Evolutionary conservation across 495 filamentous ascomycete species (phyloP).

Genomic region (Tuber magnatum): DNA sequence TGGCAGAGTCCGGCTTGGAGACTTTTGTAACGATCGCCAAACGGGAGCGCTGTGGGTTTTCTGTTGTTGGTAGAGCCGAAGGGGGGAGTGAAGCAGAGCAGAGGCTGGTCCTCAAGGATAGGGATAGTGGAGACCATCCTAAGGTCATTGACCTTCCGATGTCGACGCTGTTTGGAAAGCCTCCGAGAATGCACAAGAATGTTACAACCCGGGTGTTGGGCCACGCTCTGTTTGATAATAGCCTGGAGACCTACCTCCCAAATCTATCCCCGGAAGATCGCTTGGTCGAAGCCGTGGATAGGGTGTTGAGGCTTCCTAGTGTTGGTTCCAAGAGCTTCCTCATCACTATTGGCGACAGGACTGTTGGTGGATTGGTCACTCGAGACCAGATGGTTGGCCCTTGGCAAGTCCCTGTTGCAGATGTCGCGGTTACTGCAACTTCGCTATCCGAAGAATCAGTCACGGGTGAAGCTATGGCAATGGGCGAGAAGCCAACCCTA

Average conservation of each 20-base stretch:
- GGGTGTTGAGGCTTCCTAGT: slow-evolving; percentile 75
- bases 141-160: slow-evolving; percentile 85
- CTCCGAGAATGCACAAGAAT: slow-evolving; percentile 70
- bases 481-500: slow-evolving; percentile 87
- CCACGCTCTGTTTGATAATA: slow-evolving; percentile 65
- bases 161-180: slow-evolving; percentile 84
- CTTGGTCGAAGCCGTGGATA: slow-evolving; percentile 64
- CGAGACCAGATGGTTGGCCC: slow-evolving; percentile 94
- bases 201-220: slow-evolving; percentile 66
- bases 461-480: slow-evolving; percentile 91
- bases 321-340: slow-evolving; percentile 95
- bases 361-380: slow-evolving; percentile 79
- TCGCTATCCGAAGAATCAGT: slow-evolving; percentile 63
- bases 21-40: slow-evolving; percentile 74
- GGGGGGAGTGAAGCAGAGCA: slow-evolving; percentile 57
- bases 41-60: slow-evolving; percentile 88
- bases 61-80: slow-evolving; percentile 74
- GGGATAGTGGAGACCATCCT: slow-evolving; percentile 67
- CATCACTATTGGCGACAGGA: slow-evolving; percentile 91
- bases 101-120: slow-evolving; percentile 70
- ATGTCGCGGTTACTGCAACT: slow-evolving; percentile 84
- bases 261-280: slow-evolving; percentile 59
- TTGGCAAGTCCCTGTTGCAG: slow-evolving; percentile 92
- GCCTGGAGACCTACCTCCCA: slow-evolving; percentile 56
- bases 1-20: slow-evolving; percentile 70